phyloP scores from a whole-genome alignment of 2,329 filamentous ascomycete genomes.

The Zymoseptoria passerinii region DNA sequence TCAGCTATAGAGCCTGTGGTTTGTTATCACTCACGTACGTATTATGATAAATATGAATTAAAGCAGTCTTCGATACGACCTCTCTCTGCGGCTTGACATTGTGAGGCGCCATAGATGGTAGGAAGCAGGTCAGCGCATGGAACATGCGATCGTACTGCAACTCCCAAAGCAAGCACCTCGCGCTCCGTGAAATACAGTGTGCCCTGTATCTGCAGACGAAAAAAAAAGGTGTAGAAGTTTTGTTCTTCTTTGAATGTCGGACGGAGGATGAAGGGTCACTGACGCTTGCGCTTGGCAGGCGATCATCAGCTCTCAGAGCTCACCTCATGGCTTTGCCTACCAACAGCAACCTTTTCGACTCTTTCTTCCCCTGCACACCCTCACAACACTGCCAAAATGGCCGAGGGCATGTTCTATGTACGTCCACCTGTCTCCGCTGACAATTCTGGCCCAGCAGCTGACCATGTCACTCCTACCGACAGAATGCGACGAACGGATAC shows the following conservation, averaged over 20 bases:
- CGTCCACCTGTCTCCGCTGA: conserved; percentile 28
- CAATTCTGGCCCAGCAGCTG: conserved; percentile 1
- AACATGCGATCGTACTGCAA: neutral
- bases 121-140: neutral
- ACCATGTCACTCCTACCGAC: conserved; percentile 31
- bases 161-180: no score
- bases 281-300: neutral
- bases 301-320: neutral
- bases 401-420: conserved; percentile 36
- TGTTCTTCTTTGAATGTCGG: neutral
- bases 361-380: neutral
- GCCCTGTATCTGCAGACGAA: neutral
- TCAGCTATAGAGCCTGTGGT: neutral
- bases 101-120: neutral
- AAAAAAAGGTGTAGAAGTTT: neutral
- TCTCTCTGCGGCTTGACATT: neutral
- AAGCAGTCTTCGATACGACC: neutral
- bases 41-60: neutral
- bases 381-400: conserved; percentile 29
- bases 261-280: neutral
- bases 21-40: neutral
- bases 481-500: conserved; percentile 58
- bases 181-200: no score
- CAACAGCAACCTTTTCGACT: neutral
- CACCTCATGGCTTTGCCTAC: neutral